A percentile compares a stretch with the other conserved stretches of the same genome.
Conservation (phyloP, 169 alveolate genomes). For the Plasmodium adleri region DNA sequence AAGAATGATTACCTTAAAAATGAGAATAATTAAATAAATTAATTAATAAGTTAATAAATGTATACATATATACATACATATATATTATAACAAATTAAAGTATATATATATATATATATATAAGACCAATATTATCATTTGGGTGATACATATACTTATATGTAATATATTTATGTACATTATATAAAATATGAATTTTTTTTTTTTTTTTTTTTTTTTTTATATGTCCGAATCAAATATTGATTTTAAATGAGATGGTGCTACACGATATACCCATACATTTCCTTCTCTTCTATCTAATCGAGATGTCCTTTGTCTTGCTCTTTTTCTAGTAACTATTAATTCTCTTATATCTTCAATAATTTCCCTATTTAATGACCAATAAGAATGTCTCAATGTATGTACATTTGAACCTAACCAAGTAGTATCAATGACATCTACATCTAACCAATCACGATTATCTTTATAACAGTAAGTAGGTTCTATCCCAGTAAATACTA, state of each 20-base stretch:
- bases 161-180: no score
- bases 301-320: slow-evolving; percentile 85
- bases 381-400: slow-evolving; percentile 79
- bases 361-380: slow-evolving; percentile 87
- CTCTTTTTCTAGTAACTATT: slow-evolving; percentile 88
- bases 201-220: slow-evolving; percentile 19
- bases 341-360: slow-evolving; percentile 89
- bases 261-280: slow-evolving; percentile 90
- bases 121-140: no score
- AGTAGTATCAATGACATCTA: slow-evolving; percentile 90
- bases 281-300: slow-evolving; percentile 88
- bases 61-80: no score
- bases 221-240: slow-evolving; percentile 78
- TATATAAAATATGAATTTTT: background rate
- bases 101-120: no score
- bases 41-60: no score
- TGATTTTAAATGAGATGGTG: slow-evolving; percentile 85
- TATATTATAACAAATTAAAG: no score
- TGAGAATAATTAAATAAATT: no score
- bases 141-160: no score
- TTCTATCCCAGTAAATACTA: slow-evolving; percentile 76
- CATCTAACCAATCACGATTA: slow-evolving; percentile 85
- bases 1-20: no score
- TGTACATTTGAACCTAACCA: slow-evolving; percentile 85
- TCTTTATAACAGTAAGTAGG: slow-evolving; percentile 52